Conservation (phyloP, 768 basidiomycete species). For the Mycena rosella region DNA sequence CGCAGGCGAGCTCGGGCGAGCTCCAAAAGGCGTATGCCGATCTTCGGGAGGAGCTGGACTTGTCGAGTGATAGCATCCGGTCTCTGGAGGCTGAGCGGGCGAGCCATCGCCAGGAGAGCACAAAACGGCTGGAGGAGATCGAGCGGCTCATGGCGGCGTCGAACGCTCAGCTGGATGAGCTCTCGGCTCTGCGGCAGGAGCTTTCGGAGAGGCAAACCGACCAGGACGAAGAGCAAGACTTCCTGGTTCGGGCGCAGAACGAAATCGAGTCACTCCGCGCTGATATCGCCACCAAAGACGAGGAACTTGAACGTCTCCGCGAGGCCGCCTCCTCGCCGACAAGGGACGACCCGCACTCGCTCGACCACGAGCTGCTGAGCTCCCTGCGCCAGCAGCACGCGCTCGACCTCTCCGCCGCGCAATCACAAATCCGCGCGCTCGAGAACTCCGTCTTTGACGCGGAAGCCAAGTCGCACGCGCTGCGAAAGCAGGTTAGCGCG, state of each 20-base stretch:
- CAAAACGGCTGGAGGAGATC: constrained; percentile 68
- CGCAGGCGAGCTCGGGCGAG: constrained; percentile 66
- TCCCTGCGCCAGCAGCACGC: constrained; percentile 81
- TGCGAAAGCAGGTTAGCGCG: constrained; percentile 75
- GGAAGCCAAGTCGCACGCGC: constrained; percentile 72
- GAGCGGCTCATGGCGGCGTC: constrained; percentile 62
- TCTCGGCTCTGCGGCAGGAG: constrained; percentile 64
- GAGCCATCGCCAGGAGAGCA: constrained; percentile 66
- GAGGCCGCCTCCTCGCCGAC: constrained; percentile 59
- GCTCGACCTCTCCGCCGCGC: constrained; percentile 84
- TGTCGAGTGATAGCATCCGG: constrained; percentile 64
- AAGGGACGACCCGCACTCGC: constrained; percentile 59
- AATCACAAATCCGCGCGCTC: constrained; percentile 82
- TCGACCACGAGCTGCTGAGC: constrained; percentile 82
- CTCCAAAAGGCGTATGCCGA: constrained; percentile 72
- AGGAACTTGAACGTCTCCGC: constrained; percentile 73
- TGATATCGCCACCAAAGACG: constrained; percentile 72
- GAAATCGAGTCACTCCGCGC: constrained; percentile 79
- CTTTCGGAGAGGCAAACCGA: constrained; percentile 59
- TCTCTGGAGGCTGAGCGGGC: constrained; percentile 77
- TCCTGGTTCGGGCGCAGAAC: constrained; percentile 72
- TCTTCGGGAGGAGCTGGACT: constrained; percentile 72
- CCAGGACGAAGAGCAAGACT: constrained; percentile 72
- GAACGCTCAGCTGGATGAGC: constrained; percentile 65
- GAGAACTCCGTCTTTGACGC: constrained; percentile 82